These are phyloP conservation scores for Tilletia walkeri DNA, from an alignment of 1,284 basidiomycete genomes.

Conservation along the genomic window DNA sequence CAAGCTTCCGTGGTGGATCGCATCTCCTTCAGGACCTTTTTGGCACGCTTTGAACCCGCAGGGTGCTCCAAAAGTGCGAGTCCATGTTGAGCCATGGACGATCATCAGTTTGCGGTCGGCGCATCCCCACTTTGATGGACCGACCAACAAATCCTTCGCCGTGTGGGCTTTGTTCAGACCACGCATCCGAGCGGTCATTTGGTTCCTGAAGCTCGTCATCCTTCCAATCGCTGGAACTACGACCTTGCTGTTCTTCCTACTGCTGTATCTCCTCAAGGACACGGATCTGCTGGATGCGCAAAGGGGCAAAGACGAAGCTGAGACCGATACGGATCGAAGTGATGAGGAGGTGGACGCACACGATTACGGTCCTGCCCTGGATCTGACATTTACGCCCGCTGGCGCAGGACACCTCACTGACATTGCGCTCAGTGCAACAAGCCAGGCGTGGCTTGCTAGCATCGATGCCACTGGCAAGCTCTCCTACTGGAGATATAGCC, in stretches of 20 bases:
- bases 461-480: conserved; percentile 3
- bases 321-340: conserved; percentile 7
- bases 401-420: neutral
- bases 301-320: conserved; percentile 51
- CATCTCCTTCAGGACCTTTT: conserved; percentile 58
- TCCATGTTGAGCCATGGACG: conserved; percentile 75
- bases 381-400: neutral
- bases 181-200: conserved; percentile 62
- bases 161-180: conserved; percentile 54
- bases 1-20: conserved; percentile 39
- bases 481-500: conserved; percentile 9
- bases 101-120: conserved; percentile 56
- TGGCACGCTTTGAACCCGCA: conserved; percentile 80
- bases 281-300: conserved; percentile 85
- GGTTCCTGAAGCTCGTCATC: conserved; percentile 77
- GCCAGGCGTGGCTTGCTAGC: conserved; percentile 14
- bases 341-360: neutral
- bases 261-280: conserved; percentile 87
- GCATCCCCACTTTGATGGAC: conserved; percentile 59
- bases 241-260: conserved; percentile 70
- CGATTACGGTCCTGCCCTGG: neutral
- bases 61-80: conserved; percentile 69
- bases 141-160: conserved; percentile 58
- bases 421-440: neutral
- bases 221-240: conserved; percentile 80